Conservation (phyloP, 2,329 filamentous ascomycete species). For the Colletotrichum trifolii region DNA sequence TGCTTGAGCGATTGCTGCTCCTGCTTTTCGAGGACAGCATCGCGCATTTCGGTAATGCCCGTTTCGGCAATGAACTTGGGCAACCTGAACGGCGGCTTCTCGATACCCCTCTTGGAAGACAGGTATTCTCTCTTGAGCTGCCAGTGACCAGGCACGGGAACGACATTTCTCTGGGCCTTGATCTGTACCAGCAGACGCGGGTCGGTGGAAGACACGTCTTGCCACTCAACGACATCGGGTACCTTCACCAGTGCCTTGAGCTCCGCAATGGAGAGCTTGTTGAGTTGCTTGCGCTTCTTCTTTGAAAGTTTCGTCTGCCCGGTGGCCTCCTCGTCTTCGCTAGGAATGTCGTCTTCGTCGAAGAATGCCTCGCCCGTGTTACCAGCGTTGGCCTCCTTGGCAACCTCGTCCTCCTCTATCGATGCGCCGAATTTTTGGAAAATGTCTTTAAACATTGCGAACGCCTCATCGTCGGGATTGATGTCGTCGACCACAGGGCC, state of each 20-base stretch:
- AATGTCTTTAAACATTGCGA: constrained; percentile 84
- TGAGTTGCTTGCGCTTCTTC: constrained; percentile 92
- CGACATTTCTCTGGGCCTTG: constrained; percentile 94
- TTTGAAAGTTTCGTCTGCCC: constrained; percentile 82
- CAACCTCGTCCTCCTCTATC: constrained; percentile 70
- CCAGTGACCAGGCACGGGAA: constrained; percentile 95
- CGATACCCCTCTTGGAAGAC: constrained; percentile 95
- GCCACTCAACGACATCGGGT: constrained; percentile 97
- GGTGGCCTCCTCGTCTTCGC: constrained; percentile 79
- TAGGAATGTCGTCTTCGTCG: constrained; percentile 86
- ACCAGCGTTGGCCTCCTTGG: constrained; percentile 72
- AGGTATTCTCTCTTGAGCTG: constrained; percentile 96
- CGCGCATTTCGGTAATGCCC: constrained; percentile 97
- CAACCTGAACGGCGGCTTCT: constrained; percentile 91
- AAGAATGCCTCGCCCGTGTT: constrained; percentile 90
- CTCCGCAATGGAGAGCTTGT: constrained; percentile 93
- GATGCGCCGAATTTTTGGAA: constrained; percentile 81
- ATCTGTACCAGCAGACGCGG: constrained; percentile 91
- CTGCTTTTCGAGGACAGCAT: constrained; percentile 95
- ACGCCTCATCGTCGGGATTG: constrained; percentile 80
- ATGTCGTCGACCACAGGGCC: constrained; percentile 67
- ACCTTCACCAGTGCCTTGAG: constrained; percentile 91
- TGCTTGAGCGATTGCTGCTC: constrained; percentile 92
- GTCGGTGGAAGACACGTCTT: constrained; percentile 91
- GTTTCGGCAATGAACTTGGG: constrained; percentile 98